These are phyloP conservation scores for Maudiozyma bulderi DNA, from an alignment of 805 yeast species.

Conservation along the genomic window DNA sequence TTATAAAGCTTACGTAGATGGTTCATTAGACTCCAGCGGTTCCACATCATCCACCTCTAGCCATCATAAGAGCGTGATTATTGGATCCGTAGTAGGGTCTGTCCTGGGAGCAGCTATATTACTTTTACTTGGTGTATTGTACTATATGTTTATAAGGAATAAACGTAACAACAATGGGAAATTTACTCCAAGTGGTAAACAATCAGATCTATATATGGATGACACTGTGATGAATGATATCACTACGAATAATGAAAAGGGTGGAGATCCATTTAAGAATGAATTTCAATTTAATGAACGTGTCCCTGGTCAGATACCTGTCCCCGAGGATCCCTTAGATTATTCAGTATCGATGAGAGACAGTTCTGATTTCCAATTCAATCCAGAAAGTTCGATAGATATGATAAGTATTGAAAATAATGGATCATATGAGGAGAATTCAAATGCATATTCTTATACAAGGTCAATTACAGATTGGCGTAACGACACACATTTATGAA, in stretches of 20 bases:
- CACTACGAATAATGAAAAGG: background rate
- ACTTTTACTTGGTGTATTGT: background rate
- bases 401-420: background rate
- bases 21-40: background rate
- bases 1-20: conserved; percentile 3
- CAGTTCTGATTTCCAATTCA: background rate
- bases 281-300: conserved; percentile 3
- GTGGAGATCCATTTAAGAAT: conserved; percentile 2
- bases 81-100: conserved; percentile 3
- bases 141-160: background rate
- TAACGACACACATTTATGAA: background rate
- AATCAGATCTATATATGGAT: background rate
- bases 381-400: background rate
- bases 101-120: background rate
- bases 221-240: background rate
- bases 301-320: conserved; percentile 1
- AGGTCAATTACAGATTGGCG: conserved; percentile 1
- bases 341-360: background rate
- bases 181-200: background rate
- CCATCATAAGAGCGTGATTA: background rate
- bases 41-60: background rate
- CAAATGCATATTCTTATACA: background rate
- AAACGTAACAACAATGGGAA: background rate
- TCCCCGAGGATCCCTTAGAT: background rate
- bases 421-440: background rate